phyloP scores from a whole-genome alignment of 805 yeast genomes.

The Metschnikowia borealis region DNA sequence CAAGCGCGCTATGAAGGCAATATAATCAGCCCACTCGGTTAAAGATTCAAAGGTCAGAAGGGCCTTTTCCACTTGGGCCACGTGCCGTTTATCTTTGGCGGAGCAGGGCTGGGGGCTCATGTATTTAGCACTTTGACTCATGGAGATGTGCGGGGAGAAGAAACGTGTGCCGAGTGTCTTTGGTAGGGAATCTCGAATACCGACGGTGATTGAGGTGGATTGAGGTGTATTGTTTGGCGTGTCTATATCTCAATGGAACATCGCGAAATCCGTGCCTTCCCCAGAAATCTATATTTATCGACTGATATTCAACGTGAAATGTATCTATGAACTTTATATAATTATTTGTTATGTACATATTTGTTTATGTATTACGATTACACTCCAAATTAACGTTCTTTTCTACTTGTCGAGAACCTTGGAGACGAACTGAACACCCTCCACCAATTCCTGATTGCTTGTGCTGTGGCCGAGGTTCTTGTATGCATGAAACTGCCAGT shows the following conservation, averaged over 20 bases:
- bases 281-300: not conserved
- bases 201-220: too few relatives aligned
- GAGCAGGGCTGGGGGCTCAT: slow-evolving; percentile 22
- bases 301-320: too few relatives aligned
- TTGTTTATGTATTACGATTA: too few relatives aligned
- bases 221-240: not conserved
- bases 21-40: slow-evolving; percentile 98
- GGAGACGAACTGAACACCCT: slow-evolving; percentile 38
- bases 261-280: slow-evolving; percentile 5
- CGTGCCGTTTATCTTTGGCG: slow-evolving; percentile 60
- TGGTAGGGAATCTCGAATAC: not conserved
- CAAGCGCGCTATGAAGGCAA: slow-evolving; percentile 77
- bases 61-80: slow-evolving; percentile 66
- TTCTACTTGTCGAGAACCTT: slow-evolving; percentile 15
- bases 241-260: not conserved
- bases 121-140: not conserved
- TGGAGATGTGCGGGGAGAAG: not conserved
- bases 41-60: slow-evolving; percentile 73
- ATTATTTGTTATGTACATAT: too few relatives aligned
- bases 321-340: too few relatives aligned
- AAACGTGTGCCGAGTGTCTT: not conserved
- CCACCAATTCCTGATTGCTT: slow-evolving; percentile 59
- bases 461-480: slow-evolving; percentile 66
- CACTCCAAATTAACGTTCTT: too few relatives aligned
- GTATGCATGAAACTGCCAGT: slow-evolving; percentile 48